Conservation (phyloP, 768 basidiomycete genomes). For the Boletus vinaceobasis region DNA sequence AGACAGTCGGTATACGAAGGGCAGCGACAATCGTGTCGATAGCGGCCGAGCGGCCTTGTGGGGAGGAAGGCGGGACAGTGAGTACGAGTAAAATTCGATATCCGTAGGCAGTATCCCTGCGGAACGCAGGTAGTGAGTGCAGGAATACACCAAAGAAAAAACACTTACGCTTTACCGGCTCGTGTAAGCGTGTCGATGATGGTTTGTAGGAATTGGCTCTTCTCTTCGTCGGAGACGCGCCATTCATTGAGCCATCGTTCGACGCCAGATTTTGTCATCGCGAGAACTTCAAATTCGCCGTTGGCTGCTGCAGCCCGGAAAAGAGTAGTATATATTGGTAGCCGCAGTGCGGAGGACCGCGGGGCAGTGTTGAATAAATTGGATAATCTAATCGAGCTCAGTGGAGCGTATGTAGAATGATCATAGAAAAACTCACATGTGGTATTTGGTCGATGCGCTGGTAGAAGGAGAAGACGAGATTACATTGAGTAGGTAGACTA, state of each 20-base stretch:
- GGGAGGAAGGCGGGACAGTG: constrained; percentile 54
- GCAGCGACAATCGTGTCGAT: constrained; percentile 60
- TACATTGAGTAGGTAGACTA: constrained; percentile 48
- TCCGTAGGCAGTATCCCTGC: constrained; percentile 59
- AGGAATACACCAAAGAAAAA: background rate
- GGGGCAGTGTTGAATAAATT: constrained; percentile 80
- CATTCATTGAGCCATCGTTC: constrained; percentile 79
- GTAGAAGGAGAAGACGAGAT: constrained; percentile 55
- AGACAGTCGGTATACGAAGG: constrained; percentile 60
- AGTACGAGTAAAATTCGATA: constrained; percentile 62
- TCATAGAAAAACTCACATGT: constrained; percentile 46
- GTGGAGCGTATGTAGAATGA: background rate
- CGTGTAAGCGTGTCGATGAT: constrained; percentile 59
- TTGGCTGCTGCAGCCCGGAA: constrained; percentile 56
- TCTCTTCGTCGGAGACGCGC: constrained; percentile 60
- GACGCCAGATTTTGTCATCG: constrained; percentile 57
- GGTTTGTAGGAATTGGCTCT: constrained; percentile 60
- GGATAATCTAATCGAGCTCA: constrained; percentile 51
- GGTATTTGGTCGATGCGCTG: constrained; percentile 63
- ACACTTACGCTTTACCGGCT: constrained; percentile 57
- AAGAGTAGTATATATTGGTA: constrained; percentile 59
- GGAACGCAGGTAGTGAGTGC: background rate
- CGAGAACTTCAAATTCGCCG: constrained; percentile 60
- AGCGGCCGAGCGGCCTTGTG: constrained; percentile 51
- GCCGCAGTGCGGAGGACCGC: constrained; percentile 59